Evolutionary conservation across 495 filamentous ascomycete species (phyloP).

Genomic region (Xylaria scruposa): DNA sequence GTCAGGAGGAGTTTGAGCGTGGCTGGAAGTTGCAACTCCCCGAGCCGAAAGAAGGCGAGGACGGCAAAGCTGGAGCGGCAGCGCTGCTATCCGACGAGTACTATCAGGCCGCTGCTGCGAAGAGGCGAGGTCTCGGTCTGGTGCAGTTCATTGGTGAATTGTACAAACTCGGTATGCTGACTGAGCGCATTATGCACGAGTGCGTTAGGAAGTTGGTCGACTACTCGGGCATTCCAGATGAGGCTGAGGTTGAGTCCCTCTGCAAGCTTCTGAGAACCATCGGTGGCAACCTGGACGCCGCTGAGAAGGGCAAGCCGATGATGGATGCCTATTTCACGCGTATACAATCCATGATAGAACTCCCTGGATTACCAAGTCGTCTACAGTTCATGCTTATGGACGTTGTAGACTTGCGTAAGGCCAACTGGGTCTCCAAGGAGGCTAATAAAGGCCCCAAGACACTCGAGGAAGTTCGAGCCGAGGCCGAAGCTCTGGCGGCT

Average conservation of each 20-base stretch:
- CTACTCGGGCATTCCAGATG: constrained; percentile 91
- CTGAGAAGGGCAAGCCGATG: constrained; percentile 78
- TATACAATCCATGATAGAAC: constrained; percentile 79
- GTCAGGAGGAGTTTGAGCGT: constrained; percentile 98
- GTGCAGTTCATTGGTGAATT: constrained; percentile 99
- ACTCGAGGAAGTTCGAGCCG: constrained; percentile 85
- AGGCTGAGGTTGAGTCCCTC: constrained; percentile 94
- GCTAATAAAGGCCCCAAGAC: constrained; percentile 94
- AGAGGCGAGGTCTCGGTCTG: constrained; percentile 94
- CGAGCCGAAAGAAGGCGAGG: constrained; percentile 76
- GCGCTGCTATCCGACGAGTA: constrained; percentile 95
- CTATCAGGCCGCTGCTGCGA: constrained; percentile 93
- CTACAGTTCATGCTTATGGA: constrained; percentile 97
- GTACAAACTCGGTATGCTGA: constrained; percentile 98
- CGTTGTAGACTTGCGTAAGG: constrained; percentile 79
- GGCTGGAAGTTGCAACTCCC: constrained; percentile 95
- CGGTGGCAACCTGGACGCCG: constrained; percentile 79
- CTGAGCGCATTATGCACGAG: constrained; percentile 99
- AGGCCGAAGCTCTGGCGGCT: constrained; percentile 76
- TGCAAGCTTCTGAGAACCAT: constrained; percentile 91
- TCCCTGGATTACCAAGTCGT: constrained; percentile 80
- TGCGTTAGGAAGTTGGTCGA: constrained; percentile 97
- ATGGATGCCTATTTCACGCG: constrained; percentile 95
- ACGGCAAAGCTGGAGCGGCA: constrained; percentile 66
- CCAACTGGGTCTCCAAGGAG: constrained; percentile 84